phyloP scores from a whole-genome alignment of 192 early-diverging fungal species.

The Coemansia erecta region DNA sequence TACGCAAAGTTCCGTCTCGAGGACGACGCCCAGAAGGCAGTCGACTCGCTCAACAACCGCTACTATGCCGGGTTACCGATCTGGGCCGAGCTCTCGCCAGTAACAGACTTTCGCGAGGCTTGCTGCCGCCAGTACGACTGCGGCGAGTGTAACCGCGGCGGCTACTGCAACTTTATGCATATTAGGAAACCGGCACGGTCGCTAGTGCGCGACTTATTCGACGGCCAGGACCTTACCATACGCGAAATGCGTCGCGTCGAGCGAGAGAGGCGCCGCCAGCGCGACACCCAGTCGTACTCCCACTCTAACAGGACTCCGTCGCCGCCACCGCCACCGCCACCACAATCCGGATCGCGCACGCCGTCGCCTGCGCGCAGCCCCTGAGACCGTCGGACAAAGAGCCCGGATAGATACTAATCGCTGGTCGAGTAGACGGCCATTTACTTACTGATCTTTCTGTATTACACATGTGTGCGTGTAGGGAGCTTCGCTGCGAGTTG shows the following conservation, averaged over 20 bases:
- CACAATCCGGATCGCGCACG: slow-evolving; percentile 27
- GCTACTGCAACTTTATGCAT: slow-evolving; percentile 99
- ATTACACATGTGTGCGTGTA: not conserved
- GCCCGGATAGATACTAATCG: slow-evolving; percentile 22
- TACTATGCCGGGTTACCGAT: slow-evolving; percentile 94
- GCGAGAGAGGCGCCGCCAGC: slow-evolving; percentile 31
- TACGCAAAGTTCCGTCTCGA: slow-evolving; percentile 89
- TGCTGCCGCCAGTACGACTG: slow-evolving; percentile 97
- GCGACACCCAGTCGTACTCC: slow-evolving; percentile 5
- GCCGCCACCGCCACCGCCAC: slow-evolving; percentile 1
- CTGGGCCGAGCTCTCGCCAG: slow-evolving; percentile 95
- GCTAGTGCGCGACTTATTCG: slow-evolving; percentile 78
- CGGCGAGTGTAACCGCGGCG: slow-evolving; percentile 90
- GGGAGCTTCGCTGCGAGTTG: no score
- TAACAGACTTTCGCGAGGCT: slow-evolving; percentile 96
- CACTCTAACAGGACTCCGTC: no score
- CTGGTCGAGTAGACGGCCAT: not conserved
- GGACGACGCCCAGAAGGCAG: slow-evolving; percentile 90
- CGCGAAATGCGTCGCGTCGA: slow-evolving; percentile 53
- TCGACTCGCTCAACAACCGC: slow-evolving; percentile 87
- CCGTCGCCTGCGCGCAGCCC: slow-evolving; percentile 46
- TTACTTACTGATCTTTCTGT: not conserved
- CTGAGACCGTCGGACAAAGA: slow-evolving; percentile 24
- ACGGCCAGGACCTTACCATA: slow-evolving; percentile 65
- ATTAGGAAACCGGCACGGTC: slow-evolving; percentile 78